A percentile compares a stretch with the other conserved stretches of the same genome.
Evolutionary conservation across 192 early-diverging fungal genomes (phyloP).

Genomic region (Backusella australiensis): DNA sequence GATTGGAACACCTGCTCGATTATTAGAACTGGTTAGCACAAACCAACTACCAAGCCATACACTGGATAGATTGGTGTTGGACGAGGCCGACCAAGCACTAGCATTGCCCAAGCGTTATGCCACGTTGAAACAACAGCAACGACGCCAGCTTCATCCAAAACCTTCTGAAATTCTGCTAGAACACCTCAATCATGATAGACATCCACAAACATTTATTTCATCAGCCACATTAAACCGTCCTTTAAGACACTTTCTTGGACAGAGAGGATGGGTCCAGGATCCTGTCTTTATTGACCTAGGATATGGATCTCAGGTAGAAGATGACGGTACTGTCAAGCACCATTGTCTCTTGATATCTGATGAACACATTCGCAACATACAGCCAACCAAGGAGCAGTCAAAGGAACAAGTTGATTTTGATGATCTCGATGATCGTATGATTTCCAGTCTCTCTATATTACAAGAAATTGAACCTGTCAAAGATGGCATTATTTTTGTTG

Average conservation of each 20-base stretch:
- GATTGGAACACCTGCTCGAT: slow-evolving; percentile 41
- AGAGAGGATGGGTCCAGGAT: slow-evolving; percentile 49
- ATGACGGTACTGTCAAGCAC: slow-evolving; percentile 39
- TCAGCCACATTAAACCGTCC: slow-evolving; percentile 74
- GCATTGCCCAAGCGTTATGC: slow-evolving; percentile 51
- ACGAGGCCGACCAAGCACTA: slow-evolving; percentile 57
- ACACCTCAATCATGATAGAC: not conserved
- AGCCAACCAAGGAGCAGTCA: not conserved
- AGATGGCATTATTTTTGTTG: slow-evolving; percentile 47
- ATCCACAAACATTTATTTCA: slow-evolving; percentile 56
- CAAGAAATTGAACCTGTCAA: slow-evolving; percentile 44
- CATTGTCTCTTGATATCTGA: slow-evolving; percentile 50
- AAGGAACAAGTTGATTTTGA: slow-evolving; percentile 3
- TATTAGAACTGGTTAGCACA: slow-evolving; percentile 33
- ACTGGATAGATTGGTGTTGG: slow-evolving; percentile 43
- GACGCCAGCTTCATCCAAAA: slow-evolving; percentile 42
- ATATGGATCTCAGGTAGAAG: slow-evolving; percentile 24
- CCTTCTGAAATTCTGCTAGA: slow-evolving; percentile 40
- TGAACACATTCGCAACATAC: slow-evolving; percentile 44
- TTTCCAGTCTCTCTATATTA: slow-evolving; percentile 44
- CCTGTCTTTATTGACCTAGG: slow-evolving; percentile 61
- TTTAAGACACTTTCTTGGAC: slow-evolving; percentile 50
- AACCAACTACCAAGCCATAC: slow-evolving; percentile 28
- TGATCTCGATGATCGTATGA: slow-evolving; percentile 49
- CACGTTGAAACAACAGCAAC: slow-evolving; percentile 32